phyloP scores from a whole-genome alignment of 805 yeast genomes.

The Wickerhamiella siamensis region DNA sequence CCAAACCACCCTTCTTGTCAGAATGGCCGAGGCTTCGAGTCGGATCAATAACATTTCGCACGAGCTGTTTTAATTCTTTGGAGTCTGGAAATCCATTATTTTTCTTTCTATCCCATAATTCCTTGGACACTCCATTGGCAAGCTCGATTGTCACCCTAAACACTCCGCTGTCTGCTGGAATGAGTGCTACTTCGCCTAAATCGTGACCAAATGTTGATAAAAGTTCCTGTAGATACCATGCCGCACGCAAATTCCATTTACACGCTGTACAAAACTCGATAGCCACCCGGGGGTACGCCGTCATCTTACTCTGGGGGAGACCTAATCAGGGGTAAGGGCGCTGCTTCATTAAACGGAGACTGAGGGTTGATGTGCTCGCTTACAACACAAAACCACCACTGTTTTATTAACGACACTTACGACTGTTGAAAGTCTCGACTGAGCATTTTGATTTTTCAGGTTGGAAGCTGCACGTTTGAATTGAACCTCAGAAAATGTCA shows the following conservation, averaged over 20 bases:
- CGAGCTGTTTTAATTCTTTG: conserved; percentile 54
- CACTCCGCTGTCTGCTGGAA: conserved; percentile 37
- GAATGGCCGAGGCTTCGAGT: conserved; percentile 46
- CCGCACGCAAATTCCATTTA: conserved; percentile 78
- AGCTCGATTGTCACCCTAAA: conserved; percentile 43
- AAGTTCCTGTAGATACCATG: conserved; percentile 78
- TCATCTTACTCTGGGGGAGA: no score
- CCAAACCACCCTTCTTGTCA: conserved; percentile 26
- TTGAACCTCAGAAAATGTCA: no score
- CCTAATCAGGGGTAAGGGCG: neutral
- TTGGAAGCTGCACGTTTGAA: no score
- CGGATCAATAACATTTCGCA: conserved; percentile 48
- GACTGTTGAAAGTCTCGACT: neutral
- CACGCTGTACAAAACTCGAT: conserved; percentile 71
- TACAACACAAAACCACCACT: no score
- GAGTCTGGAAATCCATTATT: conserved; percentile 80
- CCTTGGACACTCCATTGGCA: conserved; percentile 22
- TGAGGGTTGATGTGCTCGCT: no score
- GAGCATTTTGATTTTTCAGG: no score
- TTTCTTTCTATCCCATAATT: conserved; percentile 45
- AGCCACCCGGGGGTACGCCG: conserved; percentile 42
- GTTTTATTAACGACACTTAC: no score
- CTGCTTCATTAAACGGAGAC: neutral
- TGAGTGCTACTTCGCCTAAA: conserved; percentile 40
- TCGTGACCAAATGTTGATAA: conserved; percentile 60